These are phyloP conservation scores for Spirogloea muscicola DNA, from an alignment of 139 green algal species.

Conservation along the genomic window DNA sequence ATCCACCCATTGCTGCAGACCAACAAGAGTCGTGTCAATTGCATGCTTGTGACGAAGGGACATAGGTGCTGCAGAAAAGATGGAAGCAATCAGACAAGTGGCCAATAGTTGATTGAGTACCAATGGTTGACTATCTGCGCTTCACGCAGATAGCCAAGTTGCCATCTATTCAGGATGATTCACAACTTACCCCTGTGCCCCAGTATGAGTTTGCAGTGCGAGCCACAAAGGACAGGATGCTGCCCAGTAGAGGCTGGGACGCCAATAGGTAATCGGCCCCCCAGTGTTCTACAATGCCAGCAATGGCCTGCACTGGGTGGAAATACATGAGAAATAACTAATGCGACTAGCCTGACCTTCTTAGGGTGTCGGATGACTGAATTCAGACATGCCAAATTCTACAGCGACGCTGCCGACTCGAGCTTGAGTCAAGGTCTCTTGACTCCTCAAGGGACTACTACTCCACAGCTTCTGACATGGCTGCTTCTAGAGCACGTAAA, in stretches of 20 bases:
- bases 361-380: too few relatives aligned
- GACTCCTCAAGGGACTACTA: neutral
- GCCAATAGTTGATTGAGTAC: too few relatives aligned
- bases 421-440: neutral
- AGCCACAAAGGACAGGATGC: constrained; percentile 13
- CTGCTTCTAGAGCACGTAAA: neutral
- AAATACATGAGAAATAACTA: neutral
- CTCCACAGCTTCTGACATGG: too few relatives aligned
- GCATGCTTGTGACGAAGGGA: too few relatives aligned
- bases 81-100: neutral
- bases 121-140: too few relatives aligned
- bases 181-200: constrained; percentile 24
- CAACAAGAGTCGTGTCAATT: too few relatives aligned
- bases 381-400: neutral
- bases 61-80: neutral
- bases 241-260: neutral
- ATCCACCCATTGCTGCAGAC: constrained; percentile 40
- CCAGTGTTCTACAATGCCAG: constrained; percentile 41
- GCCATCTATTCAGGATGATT: neutral
- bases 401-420: neutral
- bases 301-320: constrained; percentile 7
- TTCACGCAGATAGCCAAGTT: too few relatives aligned
- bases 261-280: constrained; percentile 24
- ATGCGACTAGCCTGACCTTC: neutral
- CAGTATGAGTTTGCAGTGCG: constrained; percentile 41